A percentile compares a stretch with the other conserved stretches of the same genome.
phyloP scores from a whole-genome alignment of 129 eudicot genomes.

The Flaveria sonorensis region DNA sequence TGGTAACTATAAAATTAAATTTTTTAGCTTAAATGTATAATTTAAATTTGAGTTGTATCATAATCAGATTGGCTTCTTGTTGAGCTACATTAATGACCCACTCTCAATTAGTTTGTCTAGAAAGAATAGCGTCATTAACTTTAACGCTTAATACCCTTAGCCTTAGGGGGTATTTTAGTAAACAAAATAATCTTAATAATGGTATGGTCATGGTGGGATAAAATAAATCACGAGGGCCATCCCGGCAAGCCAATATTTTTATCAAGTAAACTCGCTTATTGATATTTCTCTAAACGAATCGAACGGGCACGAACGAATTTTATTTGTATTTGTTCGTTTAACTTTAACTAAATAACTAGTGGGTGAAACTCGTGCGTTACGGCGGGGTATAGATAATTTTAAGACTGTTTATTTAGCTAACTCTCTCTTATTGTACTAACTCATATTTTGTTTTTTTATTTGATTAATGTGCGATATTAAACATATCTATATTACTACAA shows the following conservation, averaged over 20 bases:
- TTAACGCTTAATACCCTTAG: neutral
- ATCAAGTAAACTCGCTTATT: neutral
- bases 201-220: neutral
- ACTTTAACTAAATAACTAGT: too few relatives aligned
- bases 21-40: neutral
- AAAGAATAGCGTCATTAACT: neutral
- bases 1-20: too few relatives aligned
- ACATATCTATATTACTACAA: too few relatives aligned
- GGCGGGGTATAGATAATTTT: too few relatives aligned
- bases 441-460: too few relatives aligned
- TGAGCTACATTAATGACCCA: neutral
- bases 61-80: neutral
- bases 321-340: too few relatives aligned
- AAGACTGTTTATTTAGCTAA: too few relatives aligned
- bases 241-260: neutral
- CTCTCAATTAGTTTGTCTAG: neutral
- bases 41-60: neutral
- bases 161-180: neutral
- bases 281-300: too few relatives aligned
- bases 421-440: too few relatives aligned
- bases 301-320: too few relatives aligned
- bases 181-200: neutral
- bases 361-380: too few relatives aligned
- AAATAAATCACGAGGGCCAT: neutral
- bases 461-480: too few relatives aligned